Conservation (phyloP, 1,284 basidiomycete genomes). For the Tremellales sp. region DNA sequence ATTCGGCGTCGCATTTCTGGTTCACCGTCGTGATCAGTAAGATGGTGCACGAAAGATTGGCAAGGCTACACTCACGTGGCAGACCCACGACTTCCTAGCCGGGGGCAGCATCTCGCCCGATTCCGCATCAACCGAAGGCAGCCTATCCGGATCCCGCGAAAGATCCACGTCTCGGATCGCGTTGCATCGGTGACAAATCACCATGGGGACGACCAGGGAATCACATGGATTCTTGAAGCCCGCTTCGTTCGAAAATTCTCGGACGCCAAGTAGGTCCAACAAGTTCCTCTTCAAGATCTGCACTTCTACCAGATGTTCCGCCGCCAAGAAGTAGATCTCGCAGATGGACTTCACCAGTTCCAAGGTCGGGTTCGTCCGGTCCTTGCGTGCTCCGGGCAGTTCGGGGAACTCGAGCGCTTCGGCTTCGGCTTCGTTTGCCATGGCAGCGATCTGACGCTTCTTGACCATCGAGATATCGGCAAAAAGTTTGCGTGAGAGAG, state of each 20-base stretch:
- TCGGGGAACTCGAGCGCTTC: conserved; percentile 73
- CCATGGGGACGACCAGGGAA: conserved; percentile 77
- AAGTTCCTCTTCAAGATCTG: conserved; percentile 84
- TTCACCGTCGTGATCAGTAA: not conserved
- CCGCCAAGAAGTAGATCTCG: conserved; percentile 72
- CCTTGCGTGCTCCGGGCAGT: conserved; percentile 79
- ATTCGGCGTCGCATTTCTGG: conserved; percentile 74
- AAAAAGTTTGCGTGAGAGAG: conserved; percentile 77
- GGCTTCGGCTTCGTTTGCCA: conserved; percentile 54
- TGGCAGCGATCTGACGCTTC: conserved; percentile 61
- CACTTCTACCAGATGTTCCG: conserved; percentile 77
- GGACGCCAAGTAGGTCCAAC: conserved; percentile 80
- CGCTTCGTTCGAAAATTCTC: conserved; percentile 82
- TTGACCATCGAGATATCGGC: conserved; percentile 66
- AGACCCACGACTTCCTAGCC: conserved; percentile 48
- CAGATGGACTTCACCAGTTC: conserved; percentile 89
- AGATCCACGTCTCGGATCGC: conserved; percentile 87
- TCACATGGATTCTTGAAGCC: conserved; percentile 90
- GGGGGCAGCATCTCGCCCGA: conserved; percentile 43
- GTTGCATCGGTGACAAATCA: conserved; percentile 89
- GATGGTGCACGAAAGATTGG: not conserved
- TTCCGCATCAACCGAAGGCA: conserved; percentile 53
- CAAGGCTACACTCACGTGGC: conserved; percentile 31
- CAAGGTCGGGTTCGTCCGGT: conserved; percentile 67
- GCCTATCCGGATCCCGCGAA: conserved; percentile 83